Conservation (phyloP, 2,329 filamentous ascomycete species). For the Hirsutella minnesotensis region DNA sequence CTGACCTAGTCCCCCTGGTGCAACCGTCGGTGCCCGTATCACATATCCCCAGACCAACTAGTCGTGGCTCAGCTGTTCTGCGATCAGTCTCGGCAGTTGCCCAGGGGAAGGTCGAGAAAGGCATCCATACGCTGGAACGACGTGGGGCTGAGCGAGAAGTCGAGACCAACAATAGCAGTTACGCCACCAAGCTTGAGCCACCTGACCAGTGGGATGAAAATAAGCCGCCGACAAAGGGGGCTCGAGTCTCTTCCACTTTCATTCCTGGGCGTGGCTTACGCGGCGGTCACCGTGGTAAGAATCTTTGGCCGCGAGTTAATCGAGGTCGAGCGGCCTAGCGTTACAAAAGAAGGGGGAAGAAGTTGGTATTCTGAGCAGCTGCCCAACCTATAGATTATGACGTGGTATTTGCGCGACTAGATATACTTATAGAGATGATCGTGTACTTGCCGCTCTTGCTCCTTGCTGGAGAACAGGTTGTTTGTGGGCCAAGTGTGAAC, state of each 20-base stretch:
- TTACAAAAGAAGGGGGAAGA: no score
- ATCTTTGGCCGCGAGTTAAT: slow-evolving; percentile 14
- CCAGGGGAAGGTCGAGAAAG: slow-evolving; percentile 1
- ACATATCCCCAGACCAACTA: slow-evolving; percentile 14
- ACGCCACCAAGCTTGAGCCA: background rate
- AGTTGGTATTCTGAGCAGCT: no score
- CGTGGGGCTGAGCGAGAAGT: background rate
- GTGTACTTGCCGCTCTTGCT: no score
- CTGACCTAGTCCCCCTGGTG: slow-evolving; percentile 14
- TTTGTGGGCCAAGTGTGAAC: no score
- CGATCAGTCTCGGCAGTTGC: slow-evolving; percentile 3
- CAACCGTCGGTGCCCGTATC: slow-evolving; percentile 7
- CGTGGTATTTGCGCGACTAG: no score
- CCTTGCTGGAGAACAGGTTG: no score
- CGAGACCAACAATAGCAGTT: background rate
- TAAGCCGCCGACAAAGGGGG: slow-evolving; percentile 4
- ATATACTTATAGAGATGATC: no score
- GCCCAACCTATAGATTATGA: no score
- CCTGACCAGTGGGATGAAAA: slow-evolving; percentile 4
- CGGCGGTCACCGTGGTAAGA: slow-evolving; percentile 14
- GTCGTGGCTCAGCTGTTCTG: slow-evolving; percentile 4
- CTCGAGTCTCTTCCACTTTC: background rate
- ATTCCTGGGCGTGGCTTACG: slow-evolving; percentile 8
- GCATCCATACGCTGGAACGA: background rate
- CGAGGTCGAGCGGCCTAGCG: slow-evolving; percentile 9